Evolutionary conservation across 202 grass and related monocot species (phyloP), one percentile per base, ranked within the genome.

Genomic region (Setaria italica): DNA sequence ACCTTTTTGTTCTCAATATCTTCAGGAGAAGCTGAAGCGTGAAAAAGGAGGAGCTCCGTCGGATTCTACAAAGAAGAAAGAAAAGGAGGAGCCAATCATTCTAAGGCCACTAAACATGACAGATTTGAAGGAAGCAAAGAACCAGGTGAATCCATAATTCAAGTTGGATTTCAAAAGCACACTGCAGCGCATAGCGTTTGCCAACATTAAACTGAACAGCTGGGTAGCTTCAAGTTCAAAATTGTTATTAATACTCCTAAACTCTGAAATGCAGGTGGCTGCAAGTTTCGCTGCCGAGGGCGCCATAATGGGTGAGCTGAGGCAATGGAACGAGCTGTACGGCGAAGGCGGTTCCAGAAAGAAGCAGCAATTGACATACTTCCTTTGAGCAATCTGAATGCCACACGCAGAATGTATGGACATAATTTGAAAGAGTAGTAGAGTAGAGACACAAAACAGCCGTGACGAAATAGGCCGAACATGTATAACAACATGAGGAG

Each of bases 301-400:
- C 8, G 78, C 97, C 25, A 81, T 96, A 84, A 99, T 99, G 97
- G 58, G 87, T 7, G 97, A 99, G 80, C 74, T 99, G 79, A 92
- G 81, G 90, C 93, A 99, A 82, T 99, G 97, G 97, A 99, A 99
- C 45, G 93, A 99, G 41, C 81, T 91, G 76, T 99, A 96, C 15
- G 97, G 97, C 1, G 97, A 99, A 92, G 97, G 97, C 3, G 97
- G 94, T 10, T 99, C 97, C 39, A 94, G 97, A 91, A 99, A 99
- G 88, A 94, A 91, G 55, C 74, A 81, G 41, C 97, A 99, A 25
- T 76, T 99, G 78, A 99, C 97, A 49, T 99, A 96, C 87, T 99
- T 99, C 80, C 94, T 99, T n/a, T 96, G 79, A 95, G 56, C 70
- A 57, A 68, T 71, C 13, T 20, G 46, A 62, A 64, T 66, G 13